A percentile compares a stretch with the other conserved stretches of the same genome.
Conservation (phyloP, 169 alveolate genomes). For the Cyclospora cayetanensis region DNA sequence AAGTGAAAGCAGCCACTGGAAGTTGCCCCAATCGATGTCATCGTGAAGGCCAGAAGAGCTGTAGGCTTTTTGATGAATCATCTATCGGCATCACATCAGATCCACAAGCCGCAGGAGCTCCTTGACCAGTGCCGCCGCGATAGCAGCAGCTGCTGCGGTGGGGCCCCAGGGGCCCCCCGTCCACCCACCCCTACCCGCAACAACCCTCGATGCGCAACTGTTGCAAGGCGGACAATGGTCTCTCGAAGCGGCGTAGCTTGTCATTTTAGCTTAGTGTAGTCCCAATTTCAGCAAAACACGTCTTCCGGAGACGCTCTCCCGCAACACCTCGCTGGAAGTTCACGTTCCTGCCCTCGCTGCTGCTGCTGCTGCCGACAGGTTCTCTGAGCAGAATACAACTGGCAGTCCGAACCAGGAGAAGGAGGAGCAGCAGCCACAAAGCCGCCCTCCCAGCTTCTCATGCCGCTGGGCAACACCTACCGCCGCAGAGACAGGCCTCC, state of each 20-base stretch:
- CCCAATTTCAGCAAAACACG: background rate
- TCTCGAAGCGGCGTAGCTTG: background rate
- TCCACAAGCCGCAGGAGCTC: background rate
- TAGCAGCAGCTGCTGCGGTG: background rate
- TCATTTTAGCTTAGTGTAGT: background rate
- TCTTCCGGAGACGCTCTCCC: too few species aligned
- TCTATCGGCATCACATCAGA: background rate
- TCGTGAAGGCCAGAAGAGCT: background rate
- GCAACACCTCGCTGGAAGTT: background rate
- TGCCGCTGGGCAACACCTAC: background rate
- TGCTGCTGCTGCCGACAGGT: slow-evolving; percentile 30
- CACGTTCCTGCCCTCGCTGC: background rate
- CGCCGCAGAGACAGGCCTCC: background rate
- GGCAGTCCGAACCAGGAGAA: background rate
- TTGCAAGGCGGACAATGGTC: background rate
- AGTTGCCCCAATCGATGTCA: background rate
- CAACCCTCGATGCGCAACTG: slow-evolving; percentile 17
- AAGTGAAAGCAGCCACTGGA: background rate
- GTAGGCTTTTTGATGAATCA: background rate
- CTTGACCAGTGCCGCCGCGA: background rate
- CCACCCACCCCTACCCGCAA: background rate
- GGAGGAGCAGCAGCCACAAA: background rate
- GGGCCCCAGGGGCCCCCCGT: slow-evolving; percentile 40
- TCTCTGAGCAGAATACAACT: background rate
- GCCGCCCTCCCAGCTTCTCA: background rate